Evolutionary conservation across 1,139 yeast species (phyloP).

Genomic region (Debaryomyces nepalensis): DNA sequence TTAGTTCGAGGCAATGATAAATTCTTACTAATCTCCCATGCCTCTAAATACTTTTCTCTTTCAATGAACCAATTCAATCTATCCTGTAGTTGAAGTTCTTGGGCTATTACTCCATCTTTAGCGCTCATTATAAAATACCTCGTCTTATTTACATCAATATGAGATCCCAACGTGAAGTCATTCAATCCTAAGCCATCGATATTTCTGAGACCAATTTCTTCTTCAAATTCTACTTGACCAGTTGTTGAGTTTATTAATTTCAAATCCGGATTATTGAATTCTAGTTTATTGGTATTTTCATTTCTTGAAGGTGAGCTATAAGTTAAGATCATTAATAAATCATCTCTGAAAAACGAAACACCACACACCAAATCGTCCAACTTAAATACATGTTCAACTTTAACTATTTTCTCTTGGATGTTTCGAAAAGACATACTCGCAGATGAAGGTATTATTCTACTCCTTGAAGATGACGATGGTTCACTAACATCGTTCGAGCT

Average conservation of each 20-base stretch:
- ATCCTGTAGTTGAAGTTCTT: conserved; percentile 69
- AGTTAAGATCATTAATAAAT: conserved; percentile 62
- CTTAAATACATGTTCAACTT: conserved; percentile 57
- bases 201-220: conserved; percentile 71
- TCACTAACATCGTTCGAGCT: conserved; percentile 22
- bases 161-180: conserved; percentile 71
- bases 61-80: conserved; percentile 74
- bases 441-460: conserved; percentile 61
- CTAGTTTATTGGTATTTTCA: conserved; percentile 32
- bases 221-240: conserved; percentile 82
- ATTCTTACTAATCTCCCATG: conserved; percentile 76
- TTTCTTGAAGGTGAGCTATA: conserved; percentile 48
- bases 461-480: conserved; percentile 27
- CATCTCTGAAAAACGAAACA: conserved; percentile 72
- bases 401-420: conserved; percentile 59
- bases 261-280: conserved; percentile 63
- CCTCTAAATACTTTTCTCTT: conserved; percentile 58
- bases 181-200: conserved; percentile 70
- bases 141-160: conserved; percentile 38
- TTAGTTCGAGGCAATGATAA: conserved; percentile 50
- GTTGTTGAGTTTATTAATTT: conserved; percentile 65
- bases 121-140: conserved; percentile 77
- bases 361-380: conserved; percentile 77
- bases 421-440: conserved; percentile 65
- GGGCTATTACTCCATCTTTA: conserved; percentile 77